Conservation (phyloP, 2,329 filamentous ascomycete species). For the Orbilia quercus region DNA sequence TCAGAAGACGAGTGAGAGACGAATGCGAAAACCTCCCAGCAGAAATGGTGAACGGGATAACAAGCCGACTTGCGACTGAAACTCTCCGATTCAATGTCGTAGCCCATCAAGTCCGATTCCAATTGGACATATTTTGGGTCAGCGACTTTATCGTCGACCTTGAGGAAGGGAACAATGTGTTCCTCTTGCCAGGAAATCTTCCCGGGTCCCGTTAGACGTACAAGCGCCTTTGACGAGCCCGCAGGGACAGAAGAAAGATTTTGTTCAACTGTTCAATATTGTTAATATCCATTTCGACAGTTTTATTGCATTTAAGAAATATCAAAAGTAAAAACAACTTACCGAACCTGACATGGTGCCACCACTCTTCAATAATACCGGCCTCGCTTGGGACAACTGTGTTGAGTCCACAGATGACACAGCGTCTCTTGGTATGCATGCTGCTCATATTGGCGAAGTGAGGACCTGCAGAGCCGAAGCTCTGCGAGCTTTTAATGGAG, state of each 20-base stretch:
- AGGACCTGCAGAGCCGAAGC: background rate
- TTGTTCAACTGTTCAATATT: slow-evolving; percentile 6
- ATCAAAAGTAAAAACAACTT: background rate
- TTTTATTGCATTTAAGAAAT: background rate
- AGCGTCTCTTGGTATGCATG: slow-evolving; percentile 1
- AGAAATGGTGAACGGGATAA: slow-evolving; percentile 24
- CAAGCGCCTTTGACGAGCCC: background rate
- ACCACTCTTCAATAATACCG: slow-evolving; percentile 12
- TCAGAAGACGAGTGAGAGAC: background rate
- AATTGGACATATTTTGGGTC: background rate
- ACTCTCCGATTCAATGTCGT: background rate
- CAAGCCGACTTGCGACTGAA: slow-evolving; percentile 5
- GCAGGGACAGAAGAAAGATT: background rate
- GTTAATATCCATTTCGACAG: no score
- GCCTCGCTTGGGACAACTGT: background rate
- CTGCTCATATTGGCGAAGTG: background rate
- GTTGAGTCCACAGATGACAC: slow-evolving; percentile 20
- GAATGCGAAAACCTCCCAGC: slow-evolving; percentile 20
- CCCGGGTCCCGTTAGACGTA: slow-evolving; percentile 1
- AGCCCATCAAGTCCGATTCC: background rate
- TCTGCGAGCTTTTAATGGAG: no score
- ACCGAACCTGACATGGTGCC: slow-evolving; percentile 19
- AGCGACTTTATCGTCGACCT: background rate
- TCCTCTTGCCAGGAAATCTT: background rate
- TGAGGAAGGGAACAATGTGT: background rate